Percentiles rank a stretch among this genome's conserved stretches.
Evolutionary conservation across 352 stramenopile species (phyloP).

Genomic region (Phytopythium oedochilum): DNA sequence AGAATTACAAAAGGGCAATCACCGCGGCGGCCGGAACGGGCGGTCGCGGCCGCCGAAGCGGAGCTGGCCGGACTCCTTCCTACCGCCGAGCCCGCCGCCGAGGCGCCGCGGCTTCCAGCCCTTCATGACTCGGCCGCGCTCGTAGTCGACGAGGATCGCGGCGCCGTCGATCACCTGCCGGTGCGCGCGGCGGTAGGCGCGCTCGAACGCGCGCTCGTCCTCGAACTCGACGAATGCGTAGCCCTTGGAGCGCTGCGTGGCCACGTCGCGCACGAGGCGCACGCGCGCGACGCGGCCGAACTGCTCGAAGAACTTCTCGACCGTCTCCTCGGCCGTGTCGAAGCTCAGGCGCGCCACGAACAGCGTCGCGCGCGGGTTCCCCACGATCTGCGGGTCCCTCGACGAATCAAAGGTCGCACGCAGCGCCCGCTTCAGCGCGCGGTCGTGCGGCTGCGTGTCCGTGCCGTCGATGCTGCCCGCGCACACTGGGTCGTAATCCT

Average conservation of each 20-base stretch:
- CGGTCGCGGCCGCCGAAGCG: slow-evolving; percentile 74
- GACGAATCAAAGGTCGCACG: slow-evolving; percentile 42
- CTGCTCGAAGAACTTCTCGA: slow-evolving; percentile 33
- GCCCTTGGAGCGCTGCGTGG: slow-evolving; percentile 56
- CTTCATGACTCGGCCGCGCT: slow-evolving; percentile 71
- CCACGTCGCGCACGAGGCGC: slow-evolving; percentile 63
- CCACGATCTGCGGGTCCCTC: slow-evolving; percentile 54
- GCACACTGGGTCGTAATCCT: slow-evolving; percentile 61
- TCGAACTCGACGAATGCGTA: slow-evolving; percentile 82
- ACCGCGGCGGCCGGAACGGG: slow-evolving; percentile 50
- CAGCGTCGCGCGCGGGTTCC: slow-evolving; percentile 59
- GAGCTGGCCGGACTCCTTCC: slow-evolving; percentile 78
- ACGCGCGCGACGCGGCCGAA: slow-evolving; percentile 46
- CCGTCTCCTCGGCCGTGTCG: slow-evolving; percentile 44
- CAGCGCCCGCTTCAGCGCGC: slow-evolving; percentile 49
- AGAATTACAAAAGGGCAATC: too few species aligned
- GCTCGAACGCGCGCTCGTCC: slow-evolving; percentile 44
- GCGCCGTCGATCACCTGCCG: slow-evolving; percentile 50
- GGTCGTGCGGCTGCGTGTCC: slow-evolving; percentile 56
- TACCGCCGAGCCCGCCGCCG: slow-evolving; percentile 66
- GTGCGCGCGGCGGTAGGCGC: slow-evolving; percentile 55
- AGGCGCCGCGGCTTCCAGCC: slow-evolving; percentile 81
- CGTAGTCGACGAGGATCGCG: slow-evolving; percentile 69
- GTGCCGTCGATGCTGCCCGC: slow-evolving; percentile 73
- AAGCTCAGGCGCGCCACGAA: slow-evolving; percentile 68